Evolutionary conservation across 495 filamentous ascomycete species (phyloP), one percentile per base, ranked within the genome.

Genomic region (Xylaria flabelliformis): DNA sequence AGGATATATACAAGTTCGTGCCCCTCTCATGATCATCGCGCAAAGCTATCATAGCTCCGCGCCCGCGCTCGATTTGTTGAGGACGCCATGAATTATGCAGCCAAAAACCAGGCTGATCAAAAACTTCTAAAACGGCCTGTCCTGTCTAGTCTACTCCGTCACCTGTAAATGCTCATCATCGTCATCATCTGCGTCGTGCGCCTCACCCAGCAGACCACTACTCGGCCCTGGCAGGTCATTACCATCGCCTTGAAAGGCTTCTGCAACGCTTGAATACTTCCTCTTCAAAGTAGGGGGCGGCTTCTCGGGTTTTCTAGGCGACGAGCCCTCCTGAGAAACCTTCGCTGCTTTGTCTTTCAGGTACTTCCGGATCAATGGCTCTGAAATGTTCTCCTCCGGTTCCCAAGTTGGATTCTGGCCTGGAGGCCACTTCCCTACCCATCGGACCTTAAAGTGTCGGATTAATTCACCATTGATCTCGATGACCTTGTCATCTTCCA

Each of bases 321-420:
- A 46, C 12, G 69, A 50, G 64, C 67, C 58, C 24, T 3, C 13
- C 32, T 76, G 72, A 4, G 41, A 19, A 24, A 70, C 73, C 42
- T 75, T 69, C 0, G 56, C 62, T 15, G 72, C 36, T 46, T 77
- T 64, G 5, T 50, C 76, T 21, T 80, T 74, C 12, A 78, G 58
- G 70, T 84, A 86, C 21, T 48, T 53, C 39, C 66, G 63, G 41
- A 86, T 74, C 4, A 84, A 63, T 0, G 53, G 32, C 0, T 75
- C 67, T 17, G 81, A 58, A 17, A 87, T 82, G 46, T 85, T 83
- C 4, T 77, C 78, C 48, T 78, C 80, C 0, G 83, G 84, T 72
- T 86, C 84, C 85, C 85, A 87, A 0, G 83, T 83, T 0, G 82
- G 83, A 61, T 86, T 84, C 55, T 85, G 80, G 13, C 80, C 79